These are phyloP conservation scores for Beauveria bassiana DNA, from an alignment of 2,329 filamentous ascomycete species.

Conservation along the genomic window DNA sequence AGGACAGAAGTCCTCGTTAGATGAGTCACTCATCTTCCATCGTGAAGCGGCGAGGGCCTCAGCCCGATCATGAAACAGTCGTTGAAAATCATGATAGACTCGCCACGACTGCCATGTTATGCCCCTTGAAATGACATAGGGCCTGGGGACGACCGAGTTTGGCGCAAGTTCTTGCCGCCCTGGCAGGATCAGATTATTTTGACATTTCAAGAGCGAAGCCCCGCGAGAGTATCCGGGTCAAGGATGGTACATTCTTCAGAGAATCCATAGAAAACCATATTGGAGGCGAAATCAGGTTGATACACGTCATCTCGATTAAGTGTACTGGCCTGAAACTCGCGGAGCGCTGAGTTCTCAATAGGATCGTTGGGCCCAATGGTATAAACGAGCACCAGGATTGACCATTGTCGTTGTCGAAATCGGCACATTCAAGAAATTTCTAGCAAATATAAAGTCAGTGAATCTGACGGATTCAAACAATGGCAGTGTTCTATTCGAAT, in stretches of 20 bases:
- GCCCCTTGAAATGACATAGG: slow-evolving; percentile 2
- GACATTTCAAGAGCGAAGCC: background rate
- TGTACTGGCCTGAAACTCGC: background rate
- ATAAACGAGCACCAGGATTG: background rate
- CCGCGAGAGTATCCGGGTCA: background rate
- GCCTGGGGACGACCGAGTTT: background rate
- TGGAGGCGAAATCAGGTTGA: background rate
- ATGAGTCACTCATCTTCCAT: background rate
- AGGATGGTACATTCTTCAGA: background rate
- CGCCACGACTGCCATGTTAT: slow-evolving; percentile 11
- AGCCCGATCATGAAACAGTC: background rate
- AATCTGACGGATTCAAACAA: background rate
- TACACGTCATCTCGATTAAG: background rate
- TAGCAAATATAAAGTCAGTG: background rate
- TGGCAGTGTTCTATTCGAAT: background rate
- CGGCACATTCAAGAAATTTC: background rate
- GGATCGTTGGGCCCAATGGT: background rate
- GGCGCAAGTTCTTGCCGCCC: background rate
- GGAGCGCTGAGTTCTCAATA: background rate
- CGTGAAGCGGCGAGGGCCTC: background rate
- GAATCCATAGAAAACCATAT: background rate
- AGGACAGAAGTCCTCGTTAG: too few species aligned
- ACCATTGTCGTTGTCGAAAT: background rate
- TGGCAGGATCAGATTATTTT: background rate
- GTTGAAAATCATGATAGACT: slow-evolving; percentile 9